Conservation (phyloP, 441 rosid species). For the Populus hybrid region DNA sequence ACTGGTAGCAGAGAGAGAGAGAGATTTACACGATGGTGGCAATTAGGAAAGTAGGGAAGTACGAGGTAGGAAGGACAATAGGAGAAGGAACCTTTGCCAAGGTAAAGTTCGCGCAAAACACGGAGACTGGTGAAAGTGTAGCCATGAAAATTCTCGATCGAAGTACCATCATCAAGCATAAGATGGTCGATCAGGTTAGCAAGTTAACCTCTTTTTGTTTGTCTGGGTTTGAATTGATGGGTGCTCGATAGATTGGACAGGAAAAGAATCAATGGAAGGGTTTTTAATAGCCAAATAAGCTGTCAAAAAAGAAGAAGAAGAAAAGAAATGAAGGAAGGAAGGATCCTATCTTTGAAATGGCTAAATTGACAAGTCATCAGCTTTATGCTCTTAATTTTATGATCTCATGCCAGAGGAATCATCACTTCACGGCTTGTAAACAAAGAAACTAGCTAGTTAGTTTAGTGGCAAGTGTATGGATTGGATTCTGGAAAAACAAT, state of each 20-base stretch:
- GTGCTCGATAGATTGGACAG: background rate
- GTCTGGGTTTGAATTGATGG: background rate
- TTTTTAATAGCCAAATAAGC: background rate
- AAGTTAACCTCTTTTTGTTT: background rate
- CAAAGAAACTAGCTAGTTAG: background rate
- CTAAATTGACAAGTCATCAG: background rate
- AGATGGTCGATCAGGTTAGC: slow-evolving; percentile 82
- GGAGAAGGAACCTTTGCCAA: slow-evolving; percentile 98
- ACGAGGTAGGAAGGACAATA: slow-evolving; percentile 92
- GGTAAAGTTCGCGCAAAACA: slow-evolving; percentile 97
- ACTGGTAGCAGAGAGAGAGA: background rate
- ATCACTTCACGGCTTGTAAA: background rate
- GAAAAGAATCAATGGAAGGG: background rate
- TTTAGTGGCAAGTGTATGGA: background rate
- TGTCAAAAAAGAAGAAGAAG: no score
- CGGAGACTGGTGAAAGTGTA: slow-evolving; percentile 97
- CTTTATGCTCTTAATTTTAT: background rate
- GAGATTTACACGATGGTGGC: slow-evolving; percentile 54
- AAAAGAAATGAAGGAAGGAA: background rate
- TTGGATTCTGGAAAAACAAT: background rate
- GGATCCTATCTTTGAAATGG: background rate
- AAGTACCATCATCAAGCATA: slow-evolving; percentile 80
- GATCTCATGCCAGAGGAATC: background rate
- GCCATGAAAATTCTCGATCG: slow-evolving; percentile 98
- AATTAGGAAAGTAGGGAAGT: slow-evolving; percentile 87